Base-by-base conservation (phyloP, 192 early-diverging fungal genomes). In the Gigaspora rosea region DNA sequence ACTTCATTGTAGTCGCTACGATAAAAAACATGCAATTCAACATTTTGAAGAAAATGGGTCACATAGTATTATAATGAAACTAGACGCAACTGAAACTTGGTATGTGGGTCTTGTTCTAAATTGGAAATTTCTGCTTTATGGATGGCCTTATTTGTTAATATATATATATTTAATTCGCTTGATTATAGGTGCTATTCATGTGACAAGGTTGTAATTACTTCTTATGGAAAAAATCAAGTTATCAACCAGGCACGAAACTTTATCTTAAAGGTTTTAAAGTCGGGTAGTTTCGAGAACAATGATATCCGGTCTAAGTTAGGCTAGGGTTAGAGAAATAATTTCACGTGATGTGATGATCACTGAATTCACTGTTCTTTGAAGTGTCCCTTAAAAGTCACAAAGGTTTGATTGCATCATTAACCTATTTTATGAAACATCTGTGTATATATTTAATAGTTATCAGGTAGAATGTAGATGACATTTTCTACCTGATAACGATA, bases 171-270 rank as follows among this genome's bases (percentile, higher is more conserved):
- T 41, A 27, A 32, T 22, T 35, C 32, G 47, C 27, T 15, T 2
- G 33, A 1, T 46, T 51, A 20, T 10, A 83, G 82, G 82, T 83
- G 82, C 32, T 83, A 83, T 33, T 51, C 56, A n/a, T 83, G 82
- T 54, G 71, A 83, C 35, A 51, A 63, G 1, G 13, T 22, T 33
- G 33, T 80, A 47, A 67, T 74, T 3, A 74, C 73, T 20, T 66
- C 71, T 35, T 79, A 67, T 64, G 76, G 76, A 41, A 80, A 35
- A 50, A 83, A 83, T 48, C 77, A 80, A 47, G 12, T 78, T 10
- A 56, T 83, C 12, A 35, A 63, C 1, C 64, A 83, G 57, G 78
- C 58, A 51, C 82, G 77, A 32, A 10, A 6, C 3, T n/a, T 20
- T 11, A 48, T 83, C 12, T 64, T 64, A 7, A 71, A 73, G 4